These are phyloP conservation scores for Actinidia polygama DNA, from an alignment of 179 eudicot species.

Conservation along the genomic window DNA sequence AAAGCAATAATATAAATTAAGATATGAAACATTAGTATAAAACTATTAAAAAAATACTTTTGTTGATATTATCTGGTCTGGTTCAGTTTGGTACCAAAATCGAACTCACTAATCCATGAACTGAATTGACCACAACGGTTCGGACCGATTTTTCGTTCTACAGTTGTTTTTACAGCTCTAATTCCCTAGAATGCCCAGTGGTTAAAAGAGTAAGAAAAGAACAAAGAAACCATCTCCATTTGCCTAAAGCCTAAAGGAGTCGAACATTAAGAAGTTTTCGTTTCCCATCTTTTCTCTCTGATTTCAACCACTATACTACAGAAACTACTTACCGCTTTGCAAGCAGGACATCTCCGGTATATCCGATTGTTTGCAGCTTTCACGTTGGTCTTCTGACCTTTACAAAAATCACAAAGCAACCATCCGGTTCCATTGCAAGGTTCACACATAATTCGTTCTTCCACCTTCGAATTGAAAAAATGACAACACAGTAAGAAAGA, in stretches of 20 bases:
- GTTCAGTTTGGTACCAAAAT: no score
- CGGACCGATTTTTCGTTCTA: no score
- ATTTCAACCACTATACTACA: not conserved
- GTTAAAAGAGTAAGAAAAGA: not conserved
- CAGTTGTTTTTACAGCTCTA: not conserved
- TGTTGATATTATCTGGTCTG: no score
- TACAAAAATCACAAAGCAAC: slow-evolving; percentile 87
- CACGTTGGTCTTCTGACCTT: slow-evolving; percentile 84
- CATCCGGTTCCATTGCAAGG: slow-evolving; percentile 81
- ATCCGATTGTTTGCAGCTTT: slow-evolving; percentile 69
- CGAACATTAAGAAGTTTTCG: not conserved
- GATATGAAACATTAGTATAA: no score
- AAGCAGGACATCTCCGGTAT: slow-evolving; percentile 87
- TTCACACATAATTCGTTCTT: slow-evolving; percentile 67
- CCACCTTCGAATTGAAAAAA: slow-evolving; percentile 31
- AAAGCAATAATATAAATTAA: no score
- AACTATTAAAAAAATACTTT: no score
- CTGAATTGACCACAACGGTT: no score
- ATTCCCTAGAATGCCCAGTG: no score
- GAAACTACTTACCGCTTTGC: slow-evolving; percentile 72
- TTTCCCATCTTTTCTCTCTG: not conserved
- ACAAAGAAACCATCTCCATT: not conserved
- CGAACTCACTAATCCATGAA: no score
- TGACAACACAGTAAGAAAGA: not conserved
- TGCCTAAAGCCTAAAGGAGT: no score